Percentiles rank a stretch among this genome's conserved stretches.
These are phyloP conservation scores for Paramecium pentaurelia DNA, from an alignment of 73 alveolate genomes.

Conservation along the genomic window DNA sequence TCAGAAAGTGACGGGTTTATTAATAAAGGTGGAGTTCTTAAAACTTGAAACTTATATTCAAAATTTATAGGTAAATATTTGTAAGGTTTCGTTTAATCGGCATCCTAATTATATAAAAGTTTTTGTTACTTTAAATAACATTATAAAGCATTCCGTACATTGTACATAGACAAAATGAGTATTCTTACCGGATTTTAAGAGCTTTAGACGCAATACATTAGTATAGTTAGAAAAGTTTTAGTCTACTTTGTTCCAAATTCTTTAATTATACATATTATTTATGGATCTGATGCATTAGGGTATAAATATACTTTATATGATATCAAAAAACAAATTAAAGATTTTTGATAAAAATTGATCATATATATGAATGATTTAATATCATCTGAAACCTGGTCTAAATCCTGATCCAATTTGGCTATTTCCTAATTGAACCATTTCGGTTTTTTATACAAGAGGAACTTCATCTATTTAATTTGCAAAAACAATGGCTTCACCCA, in stretches of 20 bases:
- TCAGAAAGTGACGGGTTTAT: not conserved
- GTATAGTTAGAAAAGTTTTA: not conserved
- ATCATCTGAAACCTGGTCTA: constrained; percentile 18
- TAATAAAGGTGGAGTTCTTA: constrained; percentile 11
- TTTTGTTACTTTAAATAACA: not conserved
- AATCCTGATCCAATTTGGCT: constrained; percentile 24
- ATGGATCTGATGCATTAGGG: not conserved
- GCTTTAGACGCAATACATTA: not conserved
- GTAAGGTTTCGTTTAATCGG: not conserved
- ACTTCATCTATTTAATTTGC: not conserved
- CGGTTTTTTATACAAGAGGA: not conserved
- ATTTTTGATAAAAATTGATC: not conserved
- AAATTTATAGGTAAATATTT: not conserved
- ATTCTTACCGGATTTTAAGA: not conserved
- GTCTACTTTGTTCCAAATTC: constrained; percentile 16
- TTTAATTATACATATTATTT: not conserved
- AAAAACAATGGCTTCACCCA: constrained; percentile 27
- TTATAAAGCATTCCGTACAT: not conserved
- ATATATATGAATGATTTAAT: not conserved
- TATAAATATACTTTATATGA: not conserved
- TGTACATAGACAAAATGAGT: not conserved
- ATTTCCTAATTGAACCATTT: not conserved
- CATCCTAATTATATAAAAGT: not conserved
- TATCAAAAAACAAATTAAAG: not conserved
- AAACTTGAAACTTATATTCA: constrained; percentile 4